Evolutionary conservation across 352 stramenopile species (phyloP), one percentile per base, ranked within the genome.

Genomic region (Thraustochytrium striatum): DNA sequence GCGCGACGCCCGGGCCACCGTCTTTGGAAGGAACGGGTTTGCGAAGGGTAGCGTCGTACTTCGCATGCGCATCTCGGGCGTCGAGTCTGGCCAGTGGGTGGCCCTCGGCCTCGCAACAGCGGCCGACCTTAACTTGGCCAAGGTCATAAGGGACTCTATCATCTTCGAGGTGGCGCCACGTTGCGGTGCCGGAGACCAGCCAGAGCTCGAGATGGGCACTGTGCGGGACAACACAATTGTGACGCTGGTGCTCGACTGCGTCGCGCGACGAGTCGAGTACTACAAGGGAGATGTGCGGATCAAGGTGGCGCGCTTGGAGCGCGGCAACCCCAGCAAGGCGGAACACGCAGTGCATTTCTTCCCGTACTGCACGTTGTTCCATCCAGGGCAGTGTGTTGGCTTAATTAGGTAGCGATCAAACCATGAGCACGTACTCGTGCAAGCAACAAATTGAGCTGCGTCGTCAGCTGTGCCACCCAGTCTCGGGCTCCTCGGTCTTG

Each of bases 121-220:
- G 0, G 62, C 62, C 13, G 39, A 73, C 25, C 39, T 73, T 16
- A 73, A 73, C 47, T 30, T 16, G 0, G 36, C 62, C 7, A 36
- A n/a, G 11, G 57, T 73, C 25, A 36, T 73, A 16, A 38, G 62
- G 16, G 62, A 73, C 32, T n/a, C 41, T 0, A 41, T 73, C 2
- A 73, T 73, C n/a, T 59, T 73, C 21, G 62, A 73, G 30, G 62
- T 59, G 39, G 41, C 39, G n/a, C n/a, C n/a, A n/a, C 21, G 32
- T 5, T 5, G 9, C 59, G 38, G 19, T 33, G 25, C 1, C 36
- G 21, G 53, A 11, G 1, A 21, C 25, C 21, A 11, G 28, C 16
- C 28, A 19, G 33, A 9, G n/a, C 13, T 52, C 8, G 7, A 5
- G 7, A 33, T 53, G 41, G 35, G 53, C 19, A 52, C 21, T 28